Conservation (phyloP, 495 filamentous ascomycete species). For the Penicillium crystallinum region DNA sequence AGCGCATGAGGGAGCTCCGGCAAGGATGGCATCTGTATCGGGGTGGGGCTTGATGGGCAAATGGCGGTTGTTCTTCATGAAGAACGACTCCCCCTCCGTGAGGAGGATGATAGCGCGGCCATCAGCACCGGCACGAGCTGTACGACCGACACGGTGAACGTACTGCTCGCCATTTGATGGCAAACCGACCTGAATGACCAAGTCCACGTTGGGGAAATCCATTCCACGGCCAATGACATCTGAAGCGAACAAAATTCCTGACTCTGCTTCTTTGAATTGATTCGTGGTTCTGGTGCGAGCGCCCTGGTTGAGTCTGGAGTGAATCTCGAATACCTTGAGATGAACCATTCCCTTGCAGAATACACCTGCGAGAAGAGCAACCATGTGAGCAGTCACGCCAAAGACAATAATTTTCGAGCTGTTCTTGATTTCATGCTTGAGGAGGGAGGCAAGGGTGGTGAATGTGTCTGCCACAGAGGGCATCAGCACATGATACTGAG, state of each 20-base stretch:
- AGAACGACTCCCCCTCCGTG: constrained; percentile 56
- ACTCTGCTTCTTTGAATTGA: constrained; percentile 51
- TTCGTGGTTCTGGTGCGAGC: constrained; percentile 54
- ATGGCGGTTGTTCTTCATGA: constrained; percentile 47
- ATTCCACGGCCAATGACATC: constrained; percentile 74
- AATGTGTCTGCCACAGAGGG: constrained; percentile 51
- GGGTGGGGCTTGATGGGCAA: constrained; percentile 53
- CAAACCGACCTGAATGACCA: constrained; percentile 80
- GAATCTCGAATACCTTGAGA: constrained; percentile 51
- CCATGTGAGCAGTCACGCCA: constrained; percentile 59
- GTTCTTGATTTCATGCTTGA: constrained; percentile 40
- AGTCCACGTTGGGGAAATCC: constrained; percentile 91
- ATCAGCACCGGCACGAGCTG: constrained; percentile 60
- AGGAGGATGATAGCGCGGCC: constrained; percentile 64
- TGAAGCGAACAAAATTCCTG: constrained; percentile 58
- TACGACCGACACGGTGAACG: constrained; percentile 80
- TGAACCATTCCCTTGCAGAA: constrained; percentile 41
- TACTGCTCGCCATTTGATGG: constrained; percentile 73
- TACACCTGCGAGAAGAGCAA: constrained; percentile 49
- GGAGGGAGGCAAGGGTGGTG: constrained; percentile 42
- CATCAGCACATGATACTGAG: constrained; percentile 54
- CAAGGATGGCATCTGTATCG: constrained; percentile 31
- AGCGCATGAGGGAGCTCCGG: constrained; percentile 17
- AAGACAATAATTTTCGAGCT: constrained; percentile 65
- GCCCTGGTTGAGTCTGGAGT: constrained; percentile 55